phyloP scores from a whole-genome alignment of 371 early-diverging fungal genomes.

The Apophysomyces ossiformis region DNA sequence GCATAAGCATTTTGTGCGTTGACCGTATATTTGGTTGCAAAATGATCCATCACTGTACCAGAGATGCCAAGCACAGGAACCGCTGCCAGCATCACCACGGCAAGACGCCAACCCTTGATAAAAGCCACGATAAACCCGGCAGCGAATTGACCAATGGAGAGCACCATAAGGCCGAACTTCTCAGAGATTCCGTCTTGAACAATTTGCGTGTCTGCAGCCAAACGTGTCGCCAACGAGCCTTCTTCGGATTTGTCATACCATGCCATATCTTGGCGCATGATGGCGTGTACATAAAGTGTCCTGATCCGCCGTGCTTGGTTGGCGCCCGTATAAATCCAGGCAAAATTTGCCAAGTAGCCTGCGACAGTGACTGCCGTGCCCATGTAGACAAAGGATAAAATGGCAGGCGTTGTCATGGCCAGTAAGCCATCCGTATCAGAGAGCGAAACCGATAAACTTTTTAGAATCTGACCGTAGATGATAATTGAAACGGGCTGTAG shows the following conservation, averaged over 20 bases:
- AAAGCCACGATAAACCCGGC: conserved; percentile 90
- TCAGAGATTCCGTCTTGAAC: conserved; percentile 89
- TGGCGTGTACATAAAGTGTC: conserved; percentile 66
- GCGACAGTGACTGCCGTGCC: conserved; percentile 45
- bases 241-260: conserved; percentile 86
- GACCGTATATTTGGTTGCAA: conserved; percentile 58
- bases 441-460: conserved; percentile 15
- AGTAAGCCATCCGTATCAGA: neutral
- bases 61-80: conserved; percentile 64
- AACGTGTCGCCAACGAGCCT: conserved; percentile 75
- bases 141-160: conserved; percentile 77
- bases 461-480: conserved; percentile 50
- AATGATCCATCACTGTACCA: conserved; percentile 69
- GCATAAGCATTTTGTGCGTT: conserved; percentile 47
- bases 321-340: conserved; percentile 49
- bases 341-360: conserved; percentile 40
- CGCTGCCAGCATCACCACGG: conserved; percentile 73
- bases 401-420: conserved; percentile 35
- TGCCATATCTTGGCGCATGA: conserved; percentile 88
- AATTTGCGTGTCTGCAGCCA: conserved; percentile 79
- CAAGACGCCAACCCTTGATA: conserved; percentile 82
- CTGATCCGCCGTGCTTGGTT: conserved; percentile 50
- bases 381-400: conserved; percentile 52
- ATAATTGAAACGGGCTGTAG: conserved; percentile 46
- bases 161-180: conserved; percentile 78